Base-by-base conservation (phyloP, 176 grass and related monocot genomes). In the Avena atlantica region DNA sequence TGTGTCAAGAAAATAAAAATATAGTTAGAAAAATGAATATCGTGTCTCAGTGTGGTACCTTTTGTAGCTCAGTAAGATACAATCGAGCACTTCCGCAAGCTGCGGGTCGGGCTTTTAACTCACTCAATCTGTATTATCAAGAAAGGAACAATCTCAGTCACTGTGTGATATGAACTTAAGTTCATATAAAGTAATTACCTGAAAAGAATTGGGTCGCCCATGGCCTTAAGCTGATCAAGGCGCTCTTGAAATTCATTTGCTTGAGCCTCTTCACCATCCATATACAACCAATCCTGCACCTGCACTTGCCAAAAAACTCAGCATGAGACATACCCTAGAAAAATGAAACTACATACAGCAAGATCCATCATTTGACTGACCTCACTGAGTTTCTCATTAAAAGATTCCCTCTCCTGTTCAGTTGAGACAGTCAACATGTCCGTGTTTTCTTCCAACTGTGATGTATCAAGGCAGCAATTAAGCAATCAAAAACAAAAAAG, bases 251-350 rank as follows among this genome's bases (percentile, higher is more conserved):
- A 99, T 92, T 97, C 97, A 61, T 84, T 92, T 70, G 94, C 92
- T 92, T 91, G 89, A 88, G 94, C 97, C 73, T 99, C 97, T 85
- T 99, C 97, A 45, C 94, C 97, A 20, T 99, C 97, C 94, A 93
- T 97, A 76, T 99, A 99, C 75, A 99, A 88, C 97, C 97, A 99
- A 63, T 99, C 97, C 82, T 99, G 94, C 40, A 97, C 97, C 97
- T 99, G 81, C 78, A 87, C 19, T 87, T 78, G 48, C 16, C 76
- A 53, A 86, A 25, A 86, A 86, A 23, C 56, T 73, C 74, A 80
- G 81, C n/a, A 68, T 78, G 34, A 76, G 40, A 85, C 10, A 70
- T 62, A 49, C 58, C 55, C 16, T 52, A 31, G 12, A 76, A 57
- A 94, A 75, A 74, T 50, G 12, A 78, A 42, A 42, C 40, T 25